Base-by-base conservation (phyloP, 495 filamentous ascomycete genomes). In the Talaromyces borbonicus region DNA sequence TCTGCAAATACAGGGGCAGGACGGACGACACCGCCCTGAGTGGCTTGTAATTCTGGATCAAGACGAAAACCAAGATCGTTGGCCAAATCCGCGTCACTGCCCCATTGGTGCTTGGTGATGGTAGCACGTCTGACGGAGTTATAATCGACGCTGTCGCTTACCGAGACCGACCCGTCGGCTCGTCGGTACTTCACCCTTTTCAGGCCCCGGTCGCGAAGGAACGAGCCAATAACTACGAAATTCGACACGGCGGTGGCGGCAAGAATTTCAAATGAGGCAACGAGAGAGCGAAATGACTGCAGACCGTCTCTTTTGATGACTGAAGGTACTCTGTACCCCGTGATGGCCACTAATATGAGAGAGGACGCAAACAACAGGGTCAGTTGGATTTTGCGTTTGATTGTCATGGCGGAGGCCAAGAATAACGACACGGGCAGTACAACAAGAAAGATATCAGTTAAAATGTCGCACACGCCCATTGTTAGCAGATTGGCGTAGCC, bases 401-500 rank as follows among this genome's bases (percentile, higher is more conserved):
- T 50, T 0, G 69, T 57, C 81, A 95, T 88, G 8, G 75, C 62
- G 14, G 83, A 84, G 36, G 73, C 71, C 27, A 94, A 54, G 44
- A 97, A 84, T 44, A 95, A 82, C 1, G 89, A 85, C 27, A 96
- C 81, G 0, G 92, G 92, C 52, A 95, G 94, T 42, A 80, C 71
- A 30, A 97, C 78, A 22, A 98, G 77, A 3, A 94, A 67, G 5
- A 96, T 65, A 57, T 98, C 92, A 23, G 90, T 94, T 29, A 93
- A 67, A 46, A 95, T 78, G 55, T 95, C 90, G 57, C 83, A 83
- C 15, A 77, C 72, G 2, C 84, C 90, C 85, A 94, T 92, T 8
- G 85, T 88, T 48, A 94, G 66, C 20, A 97, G 76, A 52, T 96
- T 86, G 25, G 77, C 82, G 55, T 84, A 90, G 20, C 85, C 88